These are phyloP conservation scores for Podospora appendiculata DNA, from an alignment of 495 filamentous ascomycete genomes.

Conservation along the genomic window DNA sequence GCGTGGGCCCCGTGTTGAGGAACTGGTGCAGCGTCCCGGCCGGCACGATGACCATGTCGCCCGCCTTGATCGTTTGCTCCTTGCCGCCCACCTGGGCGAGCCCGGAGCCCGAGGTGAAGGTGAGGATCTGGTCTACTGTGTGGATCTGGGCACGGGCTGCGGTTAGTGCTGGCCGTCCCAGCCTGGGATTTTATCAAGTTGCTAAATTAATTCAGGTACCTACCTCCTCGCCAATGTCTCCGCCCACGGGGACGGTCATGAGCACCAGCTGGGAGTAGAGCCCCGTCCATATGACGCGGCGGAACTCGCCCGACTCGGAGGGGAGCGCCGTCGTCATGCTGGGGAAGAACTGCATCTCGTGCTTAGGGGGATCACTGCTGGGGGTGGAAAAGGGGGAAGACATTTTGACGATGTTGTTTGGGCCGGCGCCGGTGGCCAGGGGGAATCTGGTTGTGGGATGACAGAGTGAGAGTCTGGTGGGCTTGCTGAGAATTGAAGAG, in stretches of 20 bases:
- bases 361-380: conserved; percentile 34
- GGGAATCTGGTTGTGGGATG: no score
- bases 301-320: conserved; percentile 46
- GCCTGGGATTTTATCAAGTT: conserved; percentile 1
- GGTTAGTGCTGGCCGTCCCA: conserved; percentile 14
- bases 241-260: conserved; percentile 56
- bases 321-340: conserved; percentile 44
- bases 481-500: no score
- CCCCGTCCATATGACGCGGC: conserved; percentile 53
- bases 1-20: conserved; percentile 46
- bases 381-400: conserved; percentile 7
- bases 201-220: conserved; percentile 5
- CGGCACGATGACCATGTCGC: conserved; percentile 56
- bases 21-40: conserved; percentile 62
- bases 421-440: no score
- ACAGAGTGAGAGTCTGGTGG: no score
- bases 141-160: conserved; percentile 11
- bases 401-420: no score
- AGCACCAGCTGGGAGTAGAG: conserved; percentile 56
- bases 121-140: conserved; percentile 56
- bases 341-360: conserved; percentile 54
- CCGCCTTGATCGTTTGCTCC: conserved; percentile 49
- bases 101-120: conserved; percentile 51
- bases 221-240: conserved; percentile 60
- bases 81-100: conserved; percentile 51